Conservation (phyloP, 768 basidiomycete genomes). For the Phylloporus sp. region DNA sequence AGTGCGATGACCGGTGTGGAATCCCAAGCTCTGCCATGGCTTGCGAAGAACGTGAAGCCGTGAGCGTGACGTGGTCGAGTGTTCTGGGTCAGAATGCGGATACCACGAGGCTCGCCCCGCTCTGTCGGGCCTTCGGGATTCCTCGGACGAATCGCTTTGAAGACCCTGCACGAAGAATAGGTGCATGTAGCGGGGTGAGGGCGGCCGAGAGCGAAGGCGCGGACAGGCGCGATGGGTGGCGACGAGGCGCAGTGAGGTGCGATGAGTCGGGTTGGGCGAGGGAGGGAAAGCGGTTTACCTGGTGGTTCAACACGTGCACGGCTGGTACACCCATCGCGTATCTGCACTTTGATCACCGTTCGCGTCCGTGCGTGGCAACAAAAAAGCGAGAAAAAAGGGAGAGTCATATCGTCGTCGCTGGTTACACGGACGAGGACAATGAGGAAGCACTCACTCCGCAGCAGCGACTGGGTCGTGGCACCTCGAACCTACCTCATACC, state of each 20-base stretch:
- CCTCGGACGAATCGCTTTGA: neutral
- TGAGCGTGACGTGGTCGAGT: neutral
- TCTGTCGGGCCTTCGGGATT: neutral
- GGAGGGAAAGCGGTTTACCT: neutral
- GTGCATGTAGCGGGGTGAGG: neutral
- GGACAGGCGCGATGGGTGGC: neutral
- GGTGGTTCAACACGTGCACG: neutral
- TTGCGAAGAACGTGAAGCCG: neutral
- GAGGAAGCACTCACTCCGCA: neutral
- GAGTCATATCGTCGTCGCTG: neutral
- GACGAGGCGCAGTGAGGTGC: neutral
- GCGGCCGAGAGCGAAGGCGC: neutral
- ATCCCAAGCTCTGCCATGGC: neutral
- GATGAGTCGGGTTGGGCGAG: neutral
- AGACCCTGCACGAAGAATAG: neutral
- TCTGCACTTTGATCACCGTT: neutral
- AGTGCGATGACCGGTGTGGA: neutral
- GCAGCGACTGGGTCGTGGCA: neutral
- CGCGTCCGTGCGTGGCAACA: neutral
- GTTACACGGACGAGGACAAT: neutral
- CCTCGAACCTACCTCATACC: neutral
- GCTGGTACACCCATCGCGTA: neutral
- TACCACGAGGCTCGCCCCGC: neutral
- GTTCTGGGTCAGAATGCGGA: neutral
- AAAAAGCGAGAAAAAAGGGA: neutral